Base-by-base conservation (phyloP, 2,329 filamentous ascomycete species). In the Sphaceloma murrayae region DNA sequence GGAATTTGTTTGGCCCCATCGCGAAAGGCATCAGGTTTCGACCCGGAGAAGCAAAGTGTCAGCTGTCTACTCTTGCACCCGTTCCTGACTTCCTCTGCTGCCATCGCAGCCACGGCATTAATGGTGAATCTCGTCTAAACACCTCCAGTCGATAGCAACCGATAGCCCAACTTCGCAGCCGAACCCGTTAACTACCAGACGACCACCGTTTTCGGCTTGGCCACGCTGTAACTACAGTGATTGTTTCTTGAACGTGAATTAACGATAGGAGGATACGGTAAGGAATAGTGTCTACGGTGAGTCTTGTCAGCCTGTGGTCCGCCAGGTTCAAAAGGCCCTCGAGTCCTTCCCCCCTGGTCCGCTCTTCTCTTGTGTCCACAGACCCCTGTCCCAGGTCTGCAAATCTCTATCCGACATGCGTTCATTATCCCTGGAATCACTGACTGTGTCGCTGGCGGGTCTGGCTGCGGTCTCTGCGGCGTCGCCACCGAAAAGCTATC, bases 171-270 rank as follows among this genome's bases (percentile, higher is more conserved):
- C 2, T 5, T 10, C n/a, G 31, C n/a, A 27, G 7, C 24, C 9
- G 8, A 13, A 16, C 36, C 36, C 36, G 36, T 40, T 40, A n/a
- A 5, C 19, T 10, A 13, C 16, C 17, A 16, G 17, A 36, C 18
- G 33, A 40, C 36, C 9, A 17, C 13, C 36, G 22, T 22, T 40
- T 40, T 7, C 9, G 36, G 22, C 36, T 40, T 40, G 36, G 36
- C 36, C 21, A 26, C 36, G 36, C n/a, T 30, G 36, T 40, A 40
- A 17, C 36, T 40, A 40, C 36, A 40, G 36, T 40, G 30, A 40
- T 40, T 5, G 11, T 6, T 40, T 16, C 30, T 4, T 19, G 16
- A 22, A 29, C 22, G 14, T 19, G 22, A 16, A 29, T 10, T n/a
- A 11, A 26, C 19, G 13, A 30, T 27, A 16, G 22, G 22, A 40